A percentile compares a stretch with the other conserved stretches of the same genome.
Conservation (phyloP, 2,329 filamentous ascomycete genomes). For the Fusarium beomiforme region DNA sequence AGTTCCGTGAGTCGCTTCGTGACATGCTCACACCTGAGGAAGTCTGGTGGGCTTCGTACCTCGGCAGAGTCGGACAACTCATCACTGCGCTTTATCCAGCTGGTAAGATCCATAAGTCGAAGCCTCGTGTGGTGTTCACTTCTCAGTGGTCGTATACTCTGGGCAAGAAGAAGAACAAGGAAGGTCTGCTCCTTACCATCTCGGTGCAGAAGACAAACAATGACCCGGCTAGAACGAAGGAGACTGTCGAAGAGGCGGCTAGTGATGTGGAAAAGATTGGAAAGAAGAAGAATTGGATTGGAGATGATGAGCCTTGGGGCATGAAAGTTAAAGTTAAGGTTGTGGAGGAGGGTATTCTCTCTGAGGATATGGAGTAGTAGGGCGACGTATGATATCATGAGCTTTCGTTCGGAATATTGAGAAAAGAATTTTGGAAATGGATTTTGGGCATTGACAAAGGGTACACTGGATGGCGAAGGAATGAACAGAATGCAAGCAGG, state of each 20-base stretch:
- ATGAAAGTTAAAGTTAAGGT: slow-evolving; percentile 51
- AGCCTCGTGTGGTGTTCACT: slow-evolving; percentile 53
- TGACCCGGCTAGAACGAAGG: slow-evolving; percentile 52
- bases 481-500: not conserved
- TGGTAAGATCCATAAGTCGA: slow-evolving; percentile 55
- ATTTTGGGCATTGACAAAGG: not conserved
- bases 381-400: not conserved
- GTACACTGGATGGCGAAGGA: not conserved
- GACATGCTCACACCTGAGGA: slow-evolving; percentile 62
- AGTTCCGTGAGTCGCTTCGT: slow-evolving; percentile 63
- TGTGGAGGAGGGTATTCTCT: slow-evolving; percentile 47
- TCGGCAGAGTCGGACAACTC: slow-evolving; percentile 68
- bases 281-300: slow-evolving; percentile 67
- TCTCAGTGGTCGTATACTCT: slow-evolving; percentile 54
- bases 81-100: slow-evolving; percentile 70
- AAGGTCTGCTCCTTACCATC: slow-evolving; percentile 56
- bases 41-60: slow-evolving; percentile 73
- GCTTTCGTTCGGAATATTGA: not conserved
- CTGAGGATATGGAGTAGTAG: not conserved
- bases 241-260: slow-evolving; percentile 52
- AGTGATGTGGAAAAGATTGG: slow-evolving; percentile 63
- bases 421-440: not conserved
- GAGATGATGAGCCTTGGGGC: slow-evolving; percentile 48
- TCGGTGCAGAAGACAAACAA: slow-evolving; percentile 51
- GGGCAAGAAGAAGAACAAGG: slow-evolving; percentile 52